Evolutionary conservation across 495 filamentous ascomycete genomes (phyloP), one percentile per base, ranked within the genome.

Genomic region (Aspergillus nidulans): DNA sequence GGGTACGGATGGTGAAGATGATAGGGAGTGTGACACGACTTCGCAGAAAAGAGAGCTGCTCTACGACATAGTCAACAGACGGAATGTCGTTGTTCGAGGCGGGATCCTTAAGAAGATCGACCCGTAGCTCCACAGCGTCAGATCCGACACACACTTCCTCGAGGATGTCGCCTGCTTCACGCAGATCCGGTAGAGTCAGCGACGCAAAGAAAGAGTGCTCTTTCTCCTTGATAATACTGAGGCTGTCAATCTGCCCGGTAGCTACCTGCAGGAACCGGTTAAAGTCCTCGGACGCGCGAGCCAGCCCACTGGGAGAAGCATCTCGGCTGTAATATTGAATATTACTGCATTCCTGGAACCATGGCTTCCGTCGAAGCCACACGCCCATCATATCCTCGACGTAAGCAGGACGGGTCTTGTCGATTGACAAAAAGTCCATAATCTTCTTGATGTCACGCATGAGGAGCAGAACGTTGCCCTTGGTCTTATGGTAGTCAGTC

Each of bases 321-420:
- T 81, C 79, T 41, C 88, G 88, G 70, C 88, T 92, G 74, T 91
- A 85, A 75, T 95, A 96, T 62, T 95, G 89, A 66, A 88, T 87
- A 68, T 97, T 97, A 75, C 92, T 97, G 77, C 94, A 97, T 61
- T 92, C 85, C 52, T 87, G 77, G 72, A 89, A 97, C 85, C 89
- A 95, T 2, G 90, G 89, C 70, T 92, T 94, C 15, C 94, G 85
- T 43, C 95, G 87, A 43, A 91, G 76, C 81, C 92, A 97, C 25
- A 99, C 94, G 1, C 84, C 86, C 74, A 89, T 84, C 80, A 96
- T 95, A 56, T 97, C 89, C 61, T 96, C 94, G 13, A 90, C 84
- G 66, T 96, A 97, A 25, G 94, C 95, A 8, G 94, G 94, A 1
- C 94, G 83, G 18, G 88, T 89, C 74, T 95, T 90, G 73, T 99